Evolutionary conservation across 2,329 filamentous ascomycete species (phyloP), one percentile per base, ranked within the genome.

Genomic region (Penicillium expansum): DNA sequence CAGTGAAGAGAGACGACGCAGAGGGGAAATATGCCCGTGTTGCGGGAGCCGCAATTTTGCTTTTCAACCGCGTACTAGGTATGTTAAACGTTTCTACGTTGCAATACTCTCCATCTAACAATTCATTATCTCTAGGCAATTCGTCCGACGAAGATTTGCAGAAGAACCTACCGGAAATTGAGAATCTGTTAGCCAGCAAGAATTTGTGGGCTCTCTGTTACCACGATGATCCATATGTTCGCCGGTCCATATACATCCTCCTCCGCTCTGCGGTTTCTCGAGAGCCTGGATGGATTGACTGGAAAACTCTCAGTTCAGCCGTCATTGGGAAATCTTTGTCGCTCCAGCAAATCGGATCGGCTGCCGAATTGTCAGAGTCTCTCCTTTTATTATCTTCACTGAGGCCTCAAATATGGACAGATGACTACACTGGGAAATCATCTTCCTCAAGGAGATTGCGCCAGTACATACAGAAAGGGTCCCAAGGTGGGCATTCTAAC

Each of bases 21-120:
- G 84, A 92, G 63, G 84, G 89, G 18, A 97, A 96, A 67, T 94
- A 95, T 75, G 84, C 86, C 59, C 84, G 94, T 45, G 92, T 97
- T 4, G 80, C 85, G n/a, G 81, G 83, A 1, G 83, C 84, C 8
- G 83, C 80, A 52, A 73, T 86, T 27, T 71, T 81, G 27, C 73
- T 86, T 16, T 75, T 87, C 20, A 79, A 79, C 16, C 80, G 81
- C 54, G 72, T 88, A 29, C 64, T 88, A 59, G 70, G 76, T 79
- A 67, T 61, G 70, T 50, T 49, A 18, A 7, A 16, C 10, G 2
- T 24, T 44, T 30, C 22, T 42, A 35, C 24, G 32, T 37, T 37
- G 22, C 7, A 39, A 7, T 35, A 27, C 18, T 18, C 13, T 2
- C 11, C 5, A 32, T 32, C 57, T 55, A 24, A 62, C 49, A 55